Base-by-base conservation (phyloP, 805 yeast species). In the Isabelozyma heimii region DNA sequence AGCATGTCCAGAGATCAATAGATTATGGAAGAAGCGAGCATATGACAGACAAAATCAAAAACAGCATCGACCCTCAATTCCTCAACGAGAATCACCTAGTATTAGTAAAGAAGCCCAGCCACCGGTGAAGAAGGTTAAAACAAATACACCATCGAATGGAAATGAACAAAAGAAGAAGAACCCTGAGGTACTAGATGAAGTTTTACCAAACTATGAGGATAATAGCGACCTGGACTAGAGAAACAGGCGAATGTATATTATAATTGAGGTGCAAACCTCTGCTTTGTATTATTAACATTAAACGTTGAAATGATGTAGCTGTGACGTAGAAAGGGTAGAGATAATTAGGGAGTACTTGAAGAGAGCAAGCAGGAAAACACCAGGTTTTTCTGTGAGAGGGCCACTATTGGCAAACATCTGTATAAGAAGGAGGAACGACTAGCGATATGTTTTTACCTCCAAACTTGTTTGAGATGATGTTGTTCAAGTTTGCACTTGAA, bases 21-120 rank as follows among this genome's bases (percentile, higher is more conserved):
- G 66, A 27, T 67, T 75, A 2, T 88, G 96, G 94, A 79, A 80
- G 41, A 71, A 72, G 46, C 76, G 97, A 58, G 80, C 70, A 43
- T 52, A 52, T 30, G 72, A 78, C 57, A 56, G 73, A 58, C 27
- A 40, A 8, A 50, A 56, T 39, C 54, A 69, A 53, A 57, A 54
- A 15, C 51, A 47, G 45, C 47, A 28, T 42, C 45, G 48, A 6
- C 43, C 46, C 37, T 30, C 41, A 4, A 24, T 44, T 13, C 42
- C 10, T 12, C 46, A 40, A 42, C 40, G 24, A 8, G 27, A 17
- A 15, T 5, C 42, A 16, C 27, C 47, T 37, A 14, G 46, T 37
- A 9, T 49, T 40, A 16, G 47, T 35, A 43, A 17, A 15, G 20
- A 15, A 12, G 15, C 35, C 41, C 37, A 40, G 9, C 42, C 8